These are phyloP conservation scores for Arthroderma uncinatum DNA, from an alignment of 2,329 filamentous ascomycete genomes.

Conservation along the genomic window DNA sequence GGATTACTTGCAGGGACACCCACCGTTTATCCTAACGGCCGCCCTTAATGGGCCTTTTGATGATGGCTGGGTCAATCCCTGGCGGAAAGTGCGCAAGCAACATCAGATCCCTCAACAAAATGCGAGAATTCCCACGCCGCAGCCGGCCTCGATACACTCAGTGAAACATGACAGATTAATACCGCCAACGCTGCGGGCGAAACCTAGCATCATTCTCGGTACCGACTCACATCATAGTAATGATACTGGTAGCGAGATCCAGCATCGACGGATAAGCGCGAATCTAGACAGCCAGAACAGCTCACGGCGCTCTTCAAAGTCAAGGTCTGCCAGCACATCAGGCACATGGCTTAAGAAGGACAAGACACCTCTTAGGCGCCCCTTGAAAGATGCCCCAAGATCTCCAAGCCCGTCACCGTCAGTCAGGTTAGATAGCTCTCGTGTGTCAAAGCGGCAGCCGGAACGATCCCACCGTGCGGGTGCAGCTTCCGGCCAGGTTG, in stretches of 20 bases:
- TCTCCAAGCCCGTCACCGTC: neutral
- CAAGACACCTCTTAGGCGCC: neutral
- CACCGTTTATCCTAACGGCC: slow-evolving; percentile 37
- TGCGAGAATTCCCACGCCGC: neutral
- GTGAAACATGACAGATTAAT: neutral
- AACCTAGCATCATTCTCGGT: neutral
- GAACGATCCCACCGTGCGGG: neutral
- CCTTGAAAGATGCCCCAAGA: neutral
- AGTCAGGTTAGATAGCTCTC: neutral
- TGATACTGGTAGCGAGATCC: neutral
- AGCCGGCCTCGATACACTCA: neutral
- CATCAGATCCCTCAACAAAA: neutral
- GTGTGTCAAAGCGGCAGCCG: neutral
- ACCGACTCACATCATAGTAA: neutral
- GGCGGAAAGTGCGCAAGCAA: slow-evolving; percentile 21
- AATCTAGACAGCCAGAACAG: neutral
- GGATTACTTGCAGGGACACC: slow-evolving; percentile 33
- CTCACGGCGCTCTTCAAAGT: neutral
- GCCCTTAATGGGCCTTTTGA: slow-evolving; percentile 37
- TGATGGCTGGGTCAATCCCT: slow-evolving; percentile 37
- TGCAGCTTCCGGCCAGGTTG: neutral
- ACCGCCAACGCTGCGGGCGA: neutral
- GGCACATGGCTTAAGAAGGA: neutral
- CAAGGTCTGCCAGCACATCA: neutral
- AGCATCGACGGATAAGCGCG: neutral